Base-by-base conservation (phyloP, 495 filamentous ascomycete genomes). In the Thozetella sp. region DNA sequence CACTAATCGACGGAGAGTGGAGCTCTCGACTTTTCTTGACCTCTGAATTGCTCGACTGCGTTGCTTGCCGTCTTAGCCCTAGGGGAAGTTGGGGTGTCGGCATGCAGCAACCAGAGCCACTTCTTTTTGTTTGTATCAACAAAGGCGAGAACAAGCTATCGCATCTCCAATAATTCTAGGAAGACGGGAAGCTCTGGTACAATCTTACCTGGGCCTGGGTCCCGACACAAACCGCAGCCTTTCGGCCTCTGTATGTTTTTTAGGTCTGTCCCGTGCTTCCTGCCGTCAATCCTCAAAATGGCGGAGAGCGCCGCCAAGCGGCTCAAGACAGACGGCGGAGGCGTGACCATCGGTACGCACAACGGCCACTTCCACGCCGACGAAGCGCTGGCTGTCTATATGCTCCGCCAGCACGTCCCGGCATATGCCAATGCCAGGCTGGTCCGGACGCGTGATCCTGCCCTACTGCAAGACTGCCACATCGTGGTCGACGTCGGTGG, bases 311-410 rank as follows among this genome's bases (percentile, higher is more conserved):
- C 83, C 62, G 76, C 88, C 23, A 93, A 93, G 73, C 85, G 89
- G 70, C 70, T 93, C 56, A 93, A 92, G 79, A 78, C 72, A 23
- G 67, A 64, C 43, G 79, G 77, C 45, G 74, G 76, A 13, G 79
- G 80, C 27, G 74, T 89, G 63, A 73, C 86, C 56, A 96, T 97
- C 66, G 93, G 92, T 56, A 97, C 93, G 13, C 93, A 97, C 82
- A 97, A 89, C 77, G 95, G 95, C 56, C 92, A 97, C 76, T 99
- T 99, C 83, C 95, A 99, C 79, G 96, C 95, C 74, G 95, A 99
- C 72, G 95, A 99, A 79, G 95, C 95, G 59, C 87, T 99, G n/a
- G 95, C 95, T 55, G 93, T 98, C 59, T 91, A 95, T 80, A 91
- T 99, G 79, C 90, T 99, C 64, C 93, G 92, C 53, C 86, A 91